Base-by-base conservation (phyloP, 257 asterid genomes). In the Nicotiana knightiana region DNA sequence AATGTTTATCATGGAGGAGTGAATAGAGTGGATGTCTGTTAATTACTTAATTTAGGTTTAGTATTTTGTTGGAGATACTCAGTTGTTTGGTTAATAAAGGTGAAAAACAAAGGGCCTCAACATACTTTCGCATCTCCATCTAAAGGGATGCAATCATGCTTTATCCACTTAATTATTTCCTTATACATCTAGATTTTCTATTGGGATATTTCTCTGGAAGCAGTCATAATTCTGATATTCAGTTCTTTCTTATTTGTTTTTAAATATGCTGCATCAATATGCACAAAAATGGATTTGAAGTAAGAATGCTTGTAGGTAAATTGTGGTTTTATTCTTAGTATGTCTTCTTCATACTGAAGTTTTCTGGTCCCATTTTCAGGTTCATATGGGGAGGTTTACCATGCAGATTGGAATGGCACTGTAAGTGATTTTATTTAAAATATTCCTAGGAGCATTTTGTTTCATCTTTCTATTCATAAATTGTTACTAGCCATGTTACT, bases 361-460 rank as follows among this genome's bases (percentile, higher is more conserved):
- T 7, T 73, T 51, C 46, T 75, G 63, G 26, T 75, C n/a, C 28
- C 46, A 48, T 76, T 85, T 88, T 82, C 92, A 96, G 99, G 99
- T 87, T 96, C 99, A 15, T 96, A 96, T 84, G 99, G 99, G 66
- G 99, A 96, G 91, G 99, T 96, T 82, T 96, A 94, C 89, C 98
- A 87, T 87, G 99, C 98, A 65, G 99, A 96, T 88, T 96, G 98
- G 99, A 96, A 96, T 88, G 98, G 98, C 89, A 94, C 98, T 55
- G 99, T 96, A 87, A 92, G 98, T 88, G 76, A 54, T 86, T 87
- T 63, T 82, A 30, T 71, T 18, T 57, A 78, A 63, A 65, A 37
- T 53, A 39, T 16, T 55, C 77, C 51, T 35, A 48, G 55, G 70
- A 53, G 77, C 21, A 7, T 43, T 83, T 48, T 26, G 32, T 24